Conservation (phyloP, 2,329 filamentous ascomycete species). For the Cladophialophora exuberans region DNA sequence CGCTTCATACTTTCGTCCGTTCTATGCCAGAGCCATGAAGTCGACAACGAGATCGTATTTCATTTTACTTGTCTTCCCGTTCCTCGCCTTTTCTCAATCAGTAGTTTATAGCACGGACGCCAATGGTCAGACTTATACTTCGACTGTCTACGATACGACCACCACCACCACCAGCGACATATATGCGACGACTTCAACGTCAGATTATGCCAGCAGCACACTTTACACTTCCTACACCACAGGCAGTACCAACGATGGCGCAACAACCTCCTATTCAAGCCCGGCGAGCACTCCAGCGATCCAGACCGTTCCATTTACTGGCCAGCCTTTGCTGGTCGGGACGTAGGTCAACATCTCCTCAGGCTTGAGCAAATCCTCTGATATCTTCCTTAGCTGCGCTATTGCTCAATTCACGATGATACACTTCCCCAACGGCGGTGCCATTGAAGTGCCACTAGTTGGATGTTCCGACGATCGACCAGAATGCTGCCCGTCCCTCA, state of each 20-base stretch:
- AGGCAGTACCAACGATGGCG: slow-evolving; percentile 1
- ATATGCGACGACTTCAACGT: not conserved
- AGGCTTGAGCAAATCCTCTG: not conserved
- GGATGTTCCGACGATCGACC: slow-evolving; percentile 27
- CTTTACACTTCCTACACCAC: slow-evolving; percentile 17
- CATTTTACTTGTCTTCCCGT: slow-evolving; percentile 3
- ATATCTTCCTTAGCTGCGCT: slow-evolving; percentile 12
- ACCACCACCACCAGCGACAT: not conserved
- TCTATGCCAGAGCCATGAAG: too few relatives aligned
- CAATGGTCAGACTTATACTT: slow-evolving; percentile 8
- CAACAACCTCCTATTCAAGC: slow-evolving; percentile 1
- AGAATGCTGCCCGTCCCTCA: slow-evolving; percentile 27
- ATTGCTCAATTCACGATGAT: slow-evolving; percentile 24
- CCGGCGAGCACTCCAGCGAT: slow-evolving; percentile 19
- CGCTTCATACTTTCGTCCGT: too few relatives aligned
- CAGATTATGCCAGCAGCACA: slow-evolving; percentile 1
- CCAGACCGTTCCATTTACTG: slow-evolving; percentile 21
- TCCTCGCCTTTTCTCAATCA: not conserved
- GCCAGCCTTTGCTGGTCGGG: slow-evolving; percentile 24
- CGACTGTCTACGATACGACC: slow-evolving; percentile 5
- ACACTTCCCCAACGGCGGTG: slow-evolving; percentile 19
- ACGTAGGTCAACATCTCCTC: slow-evolving; percentile 15
- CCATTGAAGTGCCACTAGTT: slow-evolving; percentile 24
- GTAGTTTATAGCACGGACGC: slow-evolving; percentile 1
- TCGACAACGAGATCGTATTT: not conserved